These are phyloP conservation scores for Haplosporangium sp. DNA, from an alignment of 371 early-diverging fungal genomes.

Conservation along the genomic window DNA sequence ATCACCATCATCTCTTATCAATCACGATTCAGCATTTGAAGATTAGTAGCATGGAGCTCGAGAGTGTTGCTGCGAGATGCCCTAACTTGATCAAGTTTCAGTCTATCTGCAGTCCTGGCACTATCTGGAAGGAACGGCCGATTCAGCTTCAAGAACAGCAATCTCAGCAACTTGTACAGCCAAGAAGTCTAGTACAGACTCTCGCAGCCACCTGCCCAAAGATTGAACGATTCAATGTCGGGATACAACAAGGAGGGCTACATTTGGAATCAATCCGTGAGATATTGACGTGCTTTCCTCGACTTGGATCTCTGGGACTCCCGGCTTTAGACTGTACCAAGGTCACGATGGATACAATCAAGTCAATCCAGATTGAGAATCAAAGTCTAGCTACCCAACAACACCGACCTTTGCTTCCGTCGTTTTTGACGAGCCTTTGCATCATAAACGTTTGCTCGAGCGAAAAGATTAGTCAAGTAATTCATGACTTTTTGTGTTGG, in stretches of 20 bases:
- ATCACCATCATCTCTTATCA: conserved; percentile 17
- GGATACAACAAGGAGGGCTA: conserved; percentile 50
- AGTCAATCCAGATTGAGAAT: conserved; percentile 13
- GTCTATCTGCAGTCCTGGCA: conserved; percentile 35
- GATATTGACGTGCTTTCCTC: conserved; percentile 19
- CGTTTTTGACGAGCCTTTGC: conserved; percentile 33
- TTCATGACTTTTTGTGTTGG: conserved; percentile 50
- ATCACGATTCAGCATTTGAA: conserved; percentile 43
- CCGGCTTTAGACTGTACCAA: conserved; percentile 45
- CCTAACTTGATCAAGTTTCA: conserved; percentile 42
- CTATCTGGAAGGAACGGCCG: conserved; percentile 27
- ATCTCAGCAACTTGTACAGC: not conserved
- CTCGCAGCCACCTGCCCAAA: conserved; percentile 26
- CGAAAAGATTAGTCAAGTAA: conserved; percentile 43
- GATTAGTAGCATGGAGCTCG: conserved; percentile 31
- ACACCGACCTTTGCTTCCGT: not conserved
- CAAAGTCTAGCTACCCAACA: not conserved
- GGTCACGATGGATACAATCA: conserved; percentile 42
- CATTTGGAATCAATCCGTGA: conserved; percentile 36
- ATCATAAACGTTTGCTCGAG: conserved; percentile 49
- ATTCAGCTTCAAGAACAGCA: not conserved
- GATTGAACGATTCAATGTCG: conserved; percentile 27
- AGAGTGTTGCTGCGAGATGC: conserved; percentile 26
- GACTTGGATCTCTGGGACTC: conserved; percentile 27
- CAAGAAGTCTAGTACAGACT: conserved; percentile 21